Conservation (phyloP, 164 flowering plant genomes). For the Annona cherimola region DNA sequence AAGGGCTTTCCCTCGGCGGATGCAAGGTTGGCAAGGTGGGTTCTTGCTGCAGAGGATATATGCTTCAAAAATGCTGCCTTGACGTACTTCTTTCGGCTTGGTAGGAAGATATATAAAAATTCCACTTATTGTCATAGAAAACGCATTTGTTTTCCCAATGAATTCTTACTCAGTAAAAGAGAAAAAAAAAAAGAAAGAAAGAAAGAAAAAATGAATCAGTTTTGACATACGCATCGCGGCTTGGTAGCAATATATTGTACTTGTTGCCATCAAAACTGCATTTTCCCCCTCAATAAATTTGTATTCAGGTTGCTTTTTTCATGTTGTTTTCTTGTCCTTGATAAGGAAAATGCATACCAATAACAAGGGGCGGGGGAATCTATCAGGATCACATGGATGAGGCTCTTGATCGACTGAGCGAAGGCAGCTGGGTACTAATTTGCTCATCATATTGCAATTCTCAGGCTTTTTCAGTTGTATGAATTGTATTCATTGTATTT, state of each 20-base stretch:
- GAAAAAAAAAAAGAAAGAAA: no score
- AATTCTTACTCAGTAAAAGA: no score
- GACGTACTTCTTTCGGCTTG: constrained; percentile 75
- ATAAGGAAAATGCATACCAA: constrained; percentile 94
- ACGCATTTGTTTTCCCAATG: background rate
- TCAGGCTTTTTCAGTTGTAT: background rate
- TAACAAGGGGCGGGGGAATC: constrained; percentile 89
- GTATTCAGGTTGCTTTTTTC: background rate
- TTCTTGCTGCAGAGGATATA: constrained; percentile 89
- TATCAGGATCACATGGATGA: constrained; percentile 93
- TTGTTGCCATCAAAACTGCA: background rate
- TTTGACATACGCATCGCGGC: constrained; percentile 63
- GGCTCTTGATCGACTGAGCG: constrained; percentile 80
- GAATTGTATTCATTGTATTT: constrained; percentile 3
- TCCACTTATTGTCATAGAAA: background rate
- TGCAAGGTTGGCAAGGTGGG: constrained; percentile 73
- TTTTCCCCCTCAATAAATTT: background rate
- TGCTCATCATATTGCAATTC: constrained; percentile 7
- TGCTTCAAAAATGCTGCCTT: constrained; percentile 67
- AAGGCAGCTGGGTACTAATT: constrained; percentile 78
- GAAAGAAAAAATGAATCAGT: constrained; percentile 7
- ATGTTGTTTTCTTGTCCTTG: background rate
- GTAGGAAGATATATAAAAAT: constrained; percentile 28
- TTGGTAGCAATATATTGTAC: constrained; percentile 40
- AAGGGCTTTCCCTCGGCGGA: constrained; percentile 66